Percentiles rank a stretch among this genome's conserved stretches.
These are phyloP conservation scores for Barbatosphaeria neglecta DNA, from an alignment of 495 filamentous ascomycete genomes.

Conservation along the genomic window DNA sequence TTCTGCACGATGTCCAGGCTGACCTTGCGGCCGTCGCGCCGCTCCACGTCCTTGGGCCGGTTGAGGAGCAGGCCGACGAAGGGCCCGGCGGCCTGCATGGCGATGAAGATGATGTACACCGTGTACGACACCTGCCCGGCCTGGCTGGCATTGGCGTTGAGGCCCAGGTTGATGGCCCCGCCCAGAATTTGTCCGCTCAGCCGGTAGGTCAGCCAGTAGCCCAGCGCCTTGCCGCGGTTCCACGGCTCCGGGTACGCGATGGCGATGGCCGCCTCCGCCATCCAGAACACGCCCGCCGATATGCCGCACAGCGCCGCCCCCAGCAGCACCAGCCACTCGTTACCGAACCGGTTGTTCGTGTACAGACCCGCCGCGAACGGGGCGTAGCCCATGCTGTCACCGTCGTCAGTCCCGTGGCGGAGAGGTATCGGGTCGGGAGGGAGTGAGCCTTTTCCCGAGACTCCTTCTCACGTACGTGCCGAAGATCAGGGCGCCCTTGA, in stretches of 20 bases:
- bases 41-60: slow-evolving; percentile 40
- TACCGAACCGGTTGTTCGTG: slow-evolving; percentile 53
- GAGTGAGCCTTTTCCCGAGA: too few relatives aligned
- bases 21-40: slow-evolving; percentile 43
- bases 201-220: slow-evolving; percentile 52
- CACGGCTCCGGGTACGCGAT: slow-evolving; percentile 53
- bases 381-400: slow-evolving; percentile 43
- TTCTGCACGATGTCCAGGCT: slow-evolving; percentile 34
- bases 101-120: slow-evolving; percentile 51
- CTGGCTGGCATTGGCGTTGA: slow-evolving; percentile 41
- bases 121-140: slow-evolving; percentile 51
- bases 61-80: slow-evolving; percentile 44
- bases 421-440: too few relatives aligned
- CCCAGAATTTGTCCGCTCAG: slow-evolving; percentile 52
- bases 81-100: slow-evolving; percentile 45
- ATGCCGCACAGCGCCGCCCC: slow-evolving; percentile 55
- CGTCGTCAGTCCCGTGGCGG: too few relatives aligned
- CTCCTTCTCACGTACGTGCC: slow-evolving; percentile 35
- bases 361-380: slow-evolving; percentile 56
- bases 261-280: slow-evolving; percentile 53
- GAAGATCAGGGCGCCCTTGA: slow-evolving; percentile 52
- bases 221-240: slow-evolving; percentile 48
- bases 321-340: slow-evolving; percentile 50
- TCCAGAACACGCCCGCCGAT: slow-evolving; percentile 57
- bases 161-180: slow-evolving; percentile 49